Evolutionary conservation across 768 basidiomycete species (phyloP).

Genomic region (Calocybe gangraenosa): DNA sequence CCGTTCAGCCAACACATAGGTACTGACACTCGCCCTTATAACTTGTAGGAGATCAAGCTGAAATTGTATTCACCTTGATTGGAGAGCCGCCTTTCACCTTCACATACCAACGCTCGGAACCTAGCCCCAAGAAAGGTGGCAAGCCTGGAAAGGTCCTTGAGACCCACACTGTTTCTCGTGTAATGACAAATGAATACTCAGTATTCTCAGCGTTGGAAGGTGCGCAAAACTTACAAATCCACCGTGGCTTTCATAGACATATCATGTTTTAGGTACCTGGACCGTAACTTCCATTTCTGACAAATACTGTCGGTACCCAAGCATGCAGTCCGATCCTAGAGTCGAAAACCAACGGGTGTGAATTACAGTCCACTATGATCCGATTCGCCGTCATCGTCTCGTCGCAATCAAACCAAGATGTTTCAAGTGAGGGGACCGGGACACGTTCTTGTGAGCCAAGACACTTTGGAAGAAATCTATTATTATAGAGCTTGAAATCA

Average conservation of each 20-base stretch:
- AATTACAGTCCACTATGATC: too few relatives aligned
- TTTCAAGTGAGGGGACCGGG: too few relatives aligned
- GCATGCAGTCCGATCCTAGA: slow-evolving; percentile 50
- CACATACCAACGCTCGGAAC: slow-evolving; percentile 85
- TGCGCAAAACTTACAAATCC: slow-evolving; percentile 22
- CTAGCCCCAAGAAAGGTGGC: slow-evolving; percentile 60
- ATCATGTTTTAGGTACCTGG: slow-evolving; percentile 66
- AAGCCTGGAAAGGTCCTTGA: slow-evolving; percentile 79
- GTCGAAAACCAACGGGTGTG: slow-evolving; percentile 28
- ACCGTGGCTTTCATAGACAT: not conserved
- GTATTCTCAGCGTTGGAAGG: slow-evolving; percentile 93
- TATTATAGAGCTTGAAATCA: too few relatives aligned
- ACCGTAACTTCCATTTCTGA: slow-evolving; percentile 91
- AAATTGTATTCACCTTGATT: slow-evolving; percentile 84
- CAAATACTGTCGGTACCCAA: slow-evolving; percentile 86
- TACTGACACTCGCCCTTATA: not conserved
- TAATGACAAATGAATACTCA: slow-evolving; percentile 74
- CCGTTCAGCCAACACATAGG: not conserved
- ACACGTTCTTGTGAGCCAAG: too few relatives aligned
- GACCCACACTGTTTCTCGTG: slow-evolving; percentile 84
- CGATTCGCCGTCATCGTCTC: too few relatives aligned
- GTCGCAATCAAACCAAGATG: too few relatives aligned
- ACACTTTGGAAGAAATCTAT: too few relatives aligned
- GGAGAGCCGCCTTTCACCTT: slow-evolving; percentile 97
- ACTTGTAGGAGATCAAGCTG: slow-evolving; percentile 78